A percentile compares a stretch with the other conserved stretches of the same genome.
Conservation (phyloP, 805 yeast species). For the Yamadazyma akitaensis region DNA sequence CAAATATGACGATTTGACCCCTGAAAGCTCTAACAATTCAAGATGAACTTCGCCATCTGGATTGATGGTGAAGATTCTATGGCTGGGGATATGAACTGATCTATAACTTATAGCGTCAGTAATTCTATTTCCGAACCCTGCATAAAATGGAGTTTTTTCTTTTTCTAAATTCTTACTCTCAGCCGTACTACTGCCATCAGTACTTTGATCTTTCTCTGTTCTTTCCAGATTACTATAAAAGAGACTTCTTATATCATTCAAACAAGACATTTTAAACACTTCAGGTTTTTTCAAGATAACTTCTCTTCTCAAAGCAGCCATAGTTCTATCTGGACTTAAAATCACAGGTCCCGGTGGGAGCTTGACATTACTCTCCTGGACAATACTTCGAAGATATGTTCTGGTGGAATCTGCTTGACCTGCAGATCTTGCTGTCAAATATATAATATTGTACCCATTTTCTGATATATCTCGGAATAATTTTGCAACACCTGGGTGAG, state of each 20-base stretch:
- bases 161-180: conserved; percentile 23
- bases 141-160: conserved; percentile 80
- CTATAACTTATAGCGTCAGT: conserved; percentile 95
- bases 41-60: conserved; percentile 96
- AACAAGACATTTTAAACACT: conserved; percentile 97
- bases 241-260: conserved; percentile 76
- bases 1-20: conserved; percentile 83
- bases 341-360: conserved; percentile 93
- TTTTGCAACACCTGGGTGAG: conserved; percentile 93
- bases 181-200: conserved; percentile 1
- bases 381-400: conserved; percentile 71
- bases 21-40: conserved; percentile 93
- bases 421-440: conserved; percentile 90
- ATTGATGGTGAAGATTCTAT: conserved; percentile 91
- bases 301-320: conserved; percentile 90
- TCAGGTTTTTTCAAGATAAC: conserved; percentile 94
- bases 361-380: conserved; percentile 64
- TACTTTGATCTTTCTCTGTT: not conserved
- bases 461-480: conserved; percentile 79
- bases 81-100: conserved; percentile 89
- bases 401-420: conserved; percentile 94
- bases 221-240: conserved; percentile 38
- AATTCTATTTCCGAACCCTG: conserved; percentile 95
- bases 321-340: conserved; percentile 90
- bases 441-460: conserved; percentile 92